Evolutionary conservation across 2,329 filamentous ascomycete species (phyloP), one percentile per base, ranked within the genome.

Genomic region (Ascochyta fabae): DNA sequence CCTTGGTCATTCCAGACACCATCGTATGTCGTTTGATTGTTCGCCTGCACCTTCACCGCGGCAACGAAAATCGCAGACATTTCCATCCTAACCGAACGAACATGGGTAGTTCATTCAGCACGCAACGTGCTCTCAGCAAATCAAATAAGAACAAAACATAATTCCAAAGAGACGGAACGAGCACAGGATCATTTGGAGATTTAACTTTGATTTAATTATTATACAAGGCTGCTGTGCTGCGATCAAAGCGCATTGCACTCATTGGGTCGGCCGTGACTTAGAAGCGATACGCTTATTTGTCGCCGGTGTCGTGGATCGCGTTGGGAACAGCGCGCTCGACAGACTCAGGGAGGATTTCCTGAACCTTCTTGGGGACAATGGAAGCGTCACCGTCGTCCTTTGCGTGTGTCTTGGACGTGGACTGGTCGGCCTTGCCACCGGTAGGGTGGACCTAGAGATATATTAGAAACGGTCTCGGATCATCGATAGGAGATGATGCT

Each of bases 261-360:
- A 46, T 19, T 38, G n/a, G 39, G 23, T 24, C 29, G n/a, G 19
- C 33, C 48, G 16, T 51, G 3, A 26, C 43, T 35, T 8, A 5
- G 8, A 16, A 26, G 33, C 34, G 19, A 44, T 4, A n/a, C 29
- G 22, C 13, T 48, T 64, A 64, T 42, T 64, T 61, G 33, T 72
- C 68, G 22, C 72, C 71, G 48, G 34, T 80, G 53, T 80, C 74
- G 58, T 80, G 78, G 41, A 81, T 78, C 2, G 61, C 59, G 53
- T 80, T 77, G 29, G 78, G 78, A 3, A 80, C 69, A 27, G 70
- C 70, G 41, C 76, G 72, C 70, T 81, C 79, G 4, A 81, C 61
- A 29, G 72, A 76, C 66, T 80, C 76, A 1, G 78, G 78, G 1
- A 80, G 67, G 35, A 70, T 74, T 66, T 80, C 75, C 62, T 81